These are phyloP conservation scores for Panellus pusillus DNA, from an alignment of 768 basidiomycete species.

Conservation along the genomic window DNA sequence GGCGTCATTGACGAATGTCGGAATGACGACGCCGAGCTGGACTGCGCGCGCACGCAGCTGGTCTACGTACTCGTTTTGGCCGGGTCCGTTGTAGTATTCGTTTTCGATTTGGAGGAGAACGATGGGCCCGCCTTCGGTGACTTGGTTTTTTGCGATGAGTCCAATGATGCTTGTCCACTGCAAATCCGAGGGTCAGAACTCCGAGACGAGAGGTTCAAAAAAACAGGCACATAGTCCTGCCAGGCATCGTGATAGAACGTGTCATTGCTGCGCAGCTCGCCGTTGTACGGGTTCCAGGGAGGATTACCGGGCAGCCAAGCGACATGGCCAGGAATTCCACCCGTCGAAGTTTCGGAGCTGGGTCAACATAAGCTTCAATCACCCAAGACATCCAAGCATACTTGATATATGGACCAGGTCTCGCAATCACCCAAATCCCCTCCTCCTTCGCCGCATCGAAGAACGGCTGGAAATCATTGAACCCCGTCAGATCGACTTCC, in stretches of 20 bases:
- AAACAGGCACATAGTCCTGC: slow-evolving; percentile 41
- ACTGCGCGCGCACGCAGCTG: slow-evolving; percentile 41
- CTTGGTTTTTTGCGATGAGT: slow-evolving; percentile 44
- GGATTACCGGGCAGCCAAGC: slow-evolving; percentile 15
- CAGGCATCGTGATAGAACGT: slow-evolving; percentile 51
- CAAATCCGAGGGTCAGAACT: neutral
- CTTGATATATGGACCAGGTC: slow-evolving; percentile 44
- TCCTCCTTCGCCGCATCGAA: slow-evolving; percentile 53
- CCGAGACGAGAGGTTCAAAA: neutral
- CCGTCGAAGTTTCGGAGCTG: slow-evolving; percentile 62
- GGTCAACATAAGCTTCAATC: neutral
- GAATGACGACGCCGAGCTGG: slow-evolving; percentile 45
- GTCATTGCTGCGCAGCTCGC: slow-evolving; percentile 51
- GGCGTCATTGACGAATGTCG: slow-evolving; percentile 54
- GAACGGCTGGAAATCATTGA: slow-evolving; percentile 48
- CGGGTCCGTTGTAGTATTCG: slow-evolving; percentile 46
- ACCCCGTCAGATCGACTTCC: slow-evolving; percentile 53
- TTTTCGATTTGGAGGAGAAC: slow-evolving; percentile 43
- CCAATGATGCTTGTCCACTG: slow-evolving; percentile 44
- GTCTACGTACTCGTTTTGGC: slow-evolving; percentile 43
- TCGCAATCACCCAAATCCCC: slow-evolving; percentile 57
- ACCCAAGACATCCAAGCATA: neutral
- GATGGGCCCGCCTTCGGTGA: slow-evolving; percentile 54
- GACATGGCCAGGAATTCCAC: slow-evolving; percentile 32
- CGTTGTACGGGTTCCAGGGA: slow-evolving; percentile 16